Percentiles rank a stretch among this genome's conserved stretches.
These are phyloP conservation scores for Candolleomyces efflorescens DNA, from an alignment of 768 basidiomycete genomes.

Conservation along the genomic window DNA sequence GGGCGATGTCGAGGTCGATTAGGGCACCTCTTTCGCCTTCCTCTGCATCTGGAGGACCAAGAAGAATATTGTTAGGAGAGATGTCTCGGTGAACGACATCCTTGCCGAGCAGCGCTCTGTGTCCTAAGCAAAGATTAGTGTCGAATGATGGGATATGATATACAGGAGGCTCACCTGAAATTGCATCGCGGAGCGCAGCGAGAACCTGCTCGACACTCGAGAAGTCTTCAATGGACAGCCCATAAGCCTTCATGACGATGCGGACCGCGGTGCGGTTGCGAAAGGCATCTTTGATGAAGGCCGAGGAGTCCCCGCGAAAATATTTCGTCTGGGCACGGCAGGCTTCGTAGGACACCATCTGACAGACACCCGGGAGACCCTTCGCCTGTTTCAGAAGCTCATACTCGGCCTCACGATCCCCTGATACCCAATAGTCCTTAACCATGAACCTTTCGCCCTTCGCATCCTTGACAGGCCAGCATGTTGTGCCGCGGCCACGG, in stretches of 20 bases:
- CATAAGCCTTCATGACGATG: background rate
- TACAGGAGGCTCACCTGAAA: background rate
- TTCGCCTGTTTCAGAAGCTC: background rate
- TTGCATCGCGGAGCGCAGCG: background rate
- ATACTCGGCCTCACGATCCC: background rate
- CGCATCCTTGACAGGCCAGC: background rate
- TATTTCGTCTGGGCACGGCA: background rate
- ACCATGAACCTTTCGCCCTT: background rate
- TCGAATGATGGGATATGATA: no score
- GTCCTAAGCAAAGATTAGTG: no score
- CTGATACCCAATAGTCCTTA: background rate
- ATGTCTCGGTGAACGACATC: no score
- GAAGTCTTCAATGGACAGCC: background rate
- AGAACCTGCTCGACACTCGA: background rate
- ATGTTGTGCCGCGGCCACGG: conserved; percentile 3
- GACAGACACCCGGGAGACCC: background rate
- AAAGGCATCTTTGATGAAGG: background rate
- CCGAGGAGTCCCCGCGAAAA: background rate
- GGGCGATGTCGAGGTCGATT: no score
- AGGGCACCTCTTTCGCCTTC: no score
- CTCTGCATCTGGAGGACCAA: no score
- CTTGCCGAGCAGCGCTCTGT: no score
- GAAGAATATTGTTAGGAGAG: no score
- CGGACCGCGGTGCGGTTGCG: background rate
- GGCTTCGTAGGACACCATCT: background rate